Percentiles rank a stretch among this genome's conserved stretches.
Conservation (phyloP, 1,284 basidiomycete species). For the Ceratobasidium theobromae region DNA sequence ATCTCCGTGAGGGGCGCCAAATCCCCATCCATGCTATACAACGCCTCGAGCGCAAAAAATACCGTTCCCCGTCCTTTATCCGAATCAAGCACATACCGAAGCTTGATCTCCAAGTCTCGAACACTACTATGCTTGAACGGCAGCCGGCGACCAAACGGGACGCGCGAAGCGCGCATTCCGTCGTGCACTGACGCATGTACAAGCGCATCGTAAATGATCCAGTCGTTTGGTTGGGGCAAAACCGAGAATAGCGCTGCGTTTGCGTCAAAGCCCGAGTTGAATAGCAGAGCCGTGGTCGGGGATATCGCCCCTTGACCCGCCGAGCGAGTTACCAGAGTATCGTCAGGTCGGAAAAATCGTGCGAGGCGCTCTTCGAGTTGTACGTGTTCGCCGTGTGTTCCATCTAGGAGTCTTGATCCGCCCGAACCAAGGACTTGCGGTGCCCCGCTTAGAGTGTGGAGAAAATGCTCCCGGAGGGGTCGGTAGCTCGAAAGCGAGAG, state of each 20-base stretch:
- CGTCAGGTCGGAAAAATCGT: constrained; percentile 3
- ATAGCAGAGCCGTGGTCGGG: constrained; percentile 72
- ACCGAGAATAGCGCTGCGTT: constrained; percentile 87
- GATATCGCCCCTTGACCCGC: constrained; percentile 49
- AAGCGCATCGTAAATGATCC: constrained; percentile 81
- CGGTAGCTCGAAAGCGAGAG: constrained; percentile 75
- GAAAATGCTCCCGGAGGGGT: constrained; percentile 58
- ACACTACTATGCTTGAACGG: constrained; percentile 79
- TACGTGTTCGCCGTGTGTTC: constrained; percentile 67
- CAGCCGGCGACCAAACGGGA: constrained; percentile 44
- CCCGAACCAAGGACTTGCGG: constrained; percentile 79
- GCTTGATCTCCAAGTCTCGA: constrained; percentile 46
- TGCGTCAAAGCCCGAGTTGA: constrained; percentile 95
- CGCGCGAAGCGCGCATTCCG: constrained; percentile 74
- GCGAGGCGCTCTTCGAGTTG: constrained; percentile 68
- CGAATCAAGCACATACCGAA: constrained; percentile 40
- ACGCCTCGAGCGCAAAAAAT: constrained; percentile 80
- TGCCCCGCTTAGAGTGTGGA: constrained; percentile 57
- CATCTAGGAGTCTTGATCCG: constrained; percentile 86
- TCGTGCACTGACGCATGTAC: constrained; percentile 94
- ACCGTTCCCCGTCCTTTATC: constrained; percentile 51
- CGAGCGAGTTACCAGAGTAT: no score
- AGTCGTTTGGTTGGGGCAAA: constrained; percentile 78
- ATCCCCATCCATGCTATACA: constrained; percentile 97
- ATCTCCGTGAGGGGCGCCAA: constrained; percentile 74